phyloP scores from a whole-genome alignment of 495 filamentous ascomycete genomes.

The Neurospora sublineolata region DNA sequence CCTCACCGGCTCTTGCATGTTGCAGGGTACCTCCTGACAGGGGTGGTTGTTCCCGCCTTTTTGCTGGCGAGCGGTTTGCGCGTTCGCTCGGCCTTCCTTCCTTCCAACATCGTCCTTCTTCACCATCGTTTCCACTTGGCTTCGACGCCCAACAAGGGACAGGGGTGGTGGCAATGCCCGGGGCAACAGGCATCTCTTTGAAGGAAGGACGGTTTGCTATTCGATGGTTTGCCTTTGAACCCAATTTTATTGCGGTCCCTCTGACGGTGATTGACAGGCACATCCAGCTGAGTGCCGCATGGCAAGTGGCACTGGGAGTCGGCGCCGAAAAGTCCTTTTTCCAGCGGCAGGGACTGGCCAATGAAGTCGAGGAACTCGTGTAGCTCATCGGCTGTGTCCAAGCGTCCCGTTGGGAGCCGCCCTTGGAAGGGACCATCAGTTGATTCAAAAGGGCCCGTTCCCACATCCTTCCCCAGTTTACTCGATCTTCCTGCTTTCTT shows the following conservation, averaged over 20 bases:
- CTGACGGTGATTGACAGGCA: background rate
- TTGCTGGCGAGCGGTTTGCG: background rate
- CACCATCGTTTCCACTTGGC: background rate
- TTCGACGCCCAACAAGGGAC: background rate
- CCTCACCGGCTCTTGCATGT: background rate
- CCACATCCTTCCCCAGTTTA: constrained; percentile 9
- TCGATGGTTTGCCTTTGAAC: background rate
- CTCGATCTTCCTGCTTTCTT: constrained; percentile 10
- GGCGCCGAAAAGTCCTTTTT: background rate
- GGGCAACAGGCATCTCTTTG: background rate
- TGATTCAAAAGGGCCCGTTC: constrained; percentile 13
- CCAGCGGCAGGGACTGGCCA: background rate
- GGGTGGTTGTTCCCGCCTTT: background rate
- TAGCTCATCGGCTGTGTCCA: background rate
- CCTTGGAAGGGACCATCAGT: constrained; percentile 1
- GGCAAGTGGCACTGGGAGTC: background rate
- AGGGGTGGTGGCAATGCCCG: background rate
- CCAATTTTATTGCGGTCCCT: background rate
- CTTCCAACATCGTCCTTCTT: background rate
- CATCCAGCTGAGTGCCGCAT: background rate
- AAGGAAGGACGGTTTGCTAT: background rate
- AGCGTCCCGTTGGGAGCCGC: background rate
- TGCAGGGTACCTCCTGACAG: constrained; percentile 6
- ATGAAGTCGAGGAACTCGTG: background rate
- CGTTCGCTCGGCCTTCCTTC: background rate